Evolutionary conservation across 441 rosid genomes (phyloP).

Genomic region (Jatropha podagrica): DNA sequence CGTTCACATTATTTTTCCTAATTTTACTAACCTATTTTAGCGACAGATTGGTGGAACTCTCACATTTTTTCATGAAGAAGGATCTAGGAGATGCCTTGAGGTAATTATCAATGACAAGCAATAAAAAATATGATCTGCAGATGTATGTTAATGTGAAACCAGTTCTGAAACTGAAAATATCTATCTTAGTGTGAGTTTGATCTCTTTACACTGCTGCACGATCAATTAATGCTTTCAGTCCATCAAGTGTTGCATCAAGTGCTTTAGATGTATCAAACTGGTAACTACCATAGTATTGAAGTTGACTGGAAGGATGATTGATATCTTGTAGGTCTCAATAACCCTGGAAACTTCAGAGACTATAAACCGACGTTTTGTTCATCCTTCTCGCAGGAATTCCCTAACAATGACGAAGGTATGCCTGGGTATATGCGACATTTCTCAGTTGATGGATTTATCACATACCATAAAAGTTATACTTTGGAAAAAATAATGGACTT

Average conservation of each 20-base stretch:
- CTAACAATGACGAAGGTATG: slow-evolving; percentile 81
- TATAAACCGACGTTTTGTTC: slow-evolving; percentile 60
- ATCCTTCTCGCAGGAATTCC: slow-evolving; percentile 85
- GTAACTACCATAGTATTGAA: slow-evolving; percentile 14
- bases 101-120: slow-evolving; percentile 37
- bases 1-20: neutral
- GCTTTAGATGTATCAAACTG: slow-evolving; percentile 4
- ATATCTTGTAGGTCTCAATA: slow-evolving; percentile 58
- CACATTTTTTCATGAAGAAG: slow-evolving; percentile 87
- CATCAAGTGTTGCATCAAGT: neutral
- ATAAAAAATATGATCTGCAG: neutral
- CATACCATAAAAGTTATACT: neutral
- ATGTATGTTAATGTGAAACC: neutral
- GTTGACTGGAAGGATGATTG: slow-evolving; percentile 26
- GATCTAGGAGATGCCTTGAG: slow-evolving; percentile 92
- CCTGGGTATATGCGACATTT: neutral
- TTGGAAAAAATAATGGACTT: neutral
- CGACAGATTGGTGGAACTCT: slow-evolving; percentile 95
- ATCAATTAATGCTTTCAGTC: neutral
- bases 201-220: neutral
- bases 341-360: slow-evolving; percentile 90
- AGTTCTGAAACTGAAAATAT: neutral
- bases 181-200: neutral
- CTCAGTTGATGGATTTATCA: neutral
- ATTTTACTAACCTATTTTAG: slow-evolving; percentile 21